Percentiles rank a stretch among this genome's conserved stretches.
Evolutionary conservation across 1,139 yeast species (phyloP).

Genomic region (Taphrina populina): DNA sequence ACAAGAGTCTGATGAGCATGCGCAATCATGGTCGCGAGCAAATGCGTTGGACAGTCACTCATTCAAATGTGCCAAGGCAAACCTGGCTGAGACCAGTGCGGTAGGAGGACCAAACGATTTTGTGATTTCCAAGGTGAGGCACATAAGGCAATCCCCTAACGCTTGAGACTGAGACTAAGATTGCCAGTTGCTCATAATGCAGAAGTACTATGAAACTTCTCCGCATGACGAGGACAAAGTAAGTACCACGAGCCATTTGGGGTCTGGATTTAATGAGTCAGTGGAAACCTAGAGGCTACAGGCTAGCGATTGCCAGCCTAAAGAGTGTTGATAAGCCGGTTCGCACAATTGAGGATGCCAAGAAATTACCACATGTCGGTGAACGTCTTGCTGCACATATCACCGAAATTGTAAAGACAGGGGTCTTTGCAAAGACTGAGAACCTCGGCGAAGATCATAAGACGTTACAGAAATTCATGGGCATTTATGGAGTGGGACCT

Average conservation of each 20-base stretch:
- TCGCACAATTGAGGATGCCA: slow-evolving; percentile 49
- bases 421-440: slow-evolving; percentile 48
- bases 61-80: slow-evolving; percentile 13
- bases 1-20: background rate
- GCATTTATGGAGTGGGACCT: slow-evolving; percentile 58
- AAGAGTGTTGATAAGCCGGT: slow-evolving; percentile 45
- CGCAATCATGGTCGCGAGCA: background rate
- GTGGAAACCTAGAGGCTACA: slow-evolving; percentile 46
- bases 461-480: slow-evolving; percentile 46
- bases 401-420: slow-evolving; percentile 52
- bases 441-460: slow-evolving; percentile 41
- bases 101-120: slow-evolving; percentile 5
- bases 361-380: slow-evolving; percentile 51
- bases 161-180: background rate
- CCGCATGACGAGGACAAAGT: slow-evolving; percentile 11
- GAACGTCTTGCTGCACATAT: slow-evolving; percentile 52
- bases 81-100: background rate
- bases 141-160: background rate
- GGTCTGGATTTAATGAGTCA: background rate
- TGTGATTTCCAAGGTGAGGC: slow-evolving; percentile 15
- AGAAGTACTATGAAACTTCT: slow-evolving; percentile 17
- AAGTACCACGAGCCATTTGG: background rate
- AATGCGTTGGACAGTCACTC: background rate
- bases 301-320: slow-evolving; percentile 51
- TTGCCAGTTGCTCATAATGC: slow-evolving; percentile 7